phyloP scores from a whole-genome alignment of 495 filamentous ascomycete genomes.

The Aspergillus saccharolyticus region DNA sequence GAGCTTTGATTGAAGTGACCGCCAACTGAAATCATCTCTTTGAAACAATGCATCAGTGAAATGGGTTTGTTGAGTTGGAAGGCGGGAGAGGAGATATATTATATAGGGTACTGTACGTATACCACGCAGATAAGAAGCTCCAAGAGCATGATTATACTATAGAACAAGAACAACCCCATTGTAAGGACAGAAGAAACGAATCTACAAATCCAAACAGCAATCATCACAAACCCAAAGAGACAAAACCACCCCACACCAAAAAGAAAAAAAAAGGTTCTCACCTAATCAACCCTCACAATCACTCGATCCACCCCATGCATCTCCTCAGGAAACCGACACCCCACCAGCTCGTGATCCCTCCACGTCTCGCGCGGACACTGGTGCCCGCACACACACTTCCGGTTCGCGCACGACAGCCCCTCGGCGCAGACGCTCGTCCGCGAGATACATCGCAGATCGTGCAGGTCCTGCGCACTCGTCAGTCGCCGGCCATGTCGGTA shows the following conservation, averaged over 20 bases:
- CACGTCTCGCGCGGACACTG: conserved; percentile 17
- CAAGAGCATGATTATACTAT: no score
- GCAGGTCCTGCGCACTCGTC: conserved; percentile 11
- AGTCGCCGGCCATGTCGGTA: conserved; percentile 20
- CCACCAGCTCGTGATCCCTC: neutral
- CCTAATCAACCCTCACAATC: conserved; percentile 1
- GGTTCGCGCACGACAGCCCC: conserved; percentile 22
- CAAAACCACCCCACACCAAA: no score
- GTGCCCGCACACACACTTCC: conserved; percentile 25
- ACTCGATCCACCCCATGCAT: conserved; percentile 20
- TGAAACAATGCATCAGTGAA: neutral
- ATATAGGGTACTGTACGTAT: no score
- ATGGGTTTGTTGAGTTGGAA: no score
- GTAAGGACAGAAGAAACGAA: no score
- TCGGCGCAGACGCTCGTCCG: conserved; percentile 16
- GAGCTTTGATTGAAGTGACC: neutral
- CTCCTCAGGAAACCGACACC: conserved; percentile 16
- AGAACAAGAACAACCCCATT: no score
- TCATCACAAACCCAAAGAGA: no score
- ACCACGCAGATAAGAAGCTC: no score
- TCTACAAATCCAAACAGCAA: no score
- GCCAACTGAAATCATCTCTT: neutral
- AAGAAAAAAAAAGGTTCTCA: neutral
- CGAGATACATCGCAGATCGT: conserved; percentile 23
- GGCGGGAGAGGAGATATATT: no score